Evolutionary conservation across 2,329 filamentous ascomycete species (phyloP).

Genomic region (Colletotrichum sublineola): DNA sequence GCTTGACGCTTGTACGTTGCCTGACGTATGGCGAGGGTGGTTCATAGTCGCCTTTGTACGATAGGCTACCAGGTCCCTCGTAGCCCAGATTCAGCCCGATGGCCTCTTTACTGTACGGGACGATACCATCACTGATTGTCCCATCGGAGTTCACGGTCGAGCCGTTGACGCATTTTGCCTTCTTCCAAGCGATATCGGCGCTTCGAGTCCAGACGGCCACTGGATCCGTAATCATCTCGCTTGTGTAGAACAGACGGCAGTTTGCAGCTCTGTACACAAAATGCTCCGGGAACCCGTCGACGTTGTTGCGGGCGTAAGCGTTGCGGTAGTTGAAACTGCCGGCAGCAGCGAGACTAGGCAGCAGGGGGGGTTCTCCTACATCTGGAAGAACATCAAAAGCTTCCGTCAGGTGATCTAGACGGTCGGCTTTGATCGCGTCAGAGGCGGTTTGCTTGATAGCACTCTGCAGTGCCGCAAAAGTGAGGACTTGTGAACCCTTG

Average conservation of each 20-base stretch:
- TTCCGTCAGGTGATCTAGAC: neutral
- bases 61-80: slow-evolving; percentile 32
- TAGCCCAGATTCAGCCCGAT: slow-evolving; percentile 25
- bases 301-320: slow-evolving; percentile 45
- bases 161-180: slow-evolving; percentile 49
- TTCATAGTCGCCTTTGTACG: slow-evolving; percentile 29
- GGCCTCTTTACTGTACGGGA: slow-evolving; percentile 20
- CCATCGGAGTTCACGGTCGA: slow-evolving; percentile 32
- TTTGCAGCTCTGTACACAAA: slow-evolving; percentile 70
- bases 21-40: slow-evolving; percentile 11
- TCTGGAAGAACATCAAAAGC: slow-evolving; percentile 11
- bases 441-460: slow-evolving; percentile 10
- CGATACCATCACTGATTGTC: slow-evolving; percentile 34
- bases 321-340: slow-evolving; percentile 61
- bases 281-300: slow-evolving; percentile 61
- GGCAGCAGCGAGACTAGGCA: slow-evolving; percentile 52
- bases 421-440: slow-evolving; percentile 32
- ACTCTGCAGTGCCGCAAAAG: slow-evolving; percentile 45
- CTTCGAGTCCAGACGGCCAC: slow-evolving; percentile 62
- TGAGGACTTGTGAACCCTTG: slow-evolving; percentile 62
- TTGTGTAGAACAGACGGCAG: slow-evolving; percentile 69
- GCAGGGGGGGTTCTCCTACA: slow-evolving; percentile 29
- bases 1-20: slow-evolving; percentile 4
- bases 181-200: slow-evolving; percentile 54
- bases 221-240: slow-evolving; percentile 61